Evolutionary conservation across 2,329 filamentous ascomycete genomes (phyloP), one percentile per base, ranked within the genome.

Genomic region (Gyromitra esculenta): DNA sequence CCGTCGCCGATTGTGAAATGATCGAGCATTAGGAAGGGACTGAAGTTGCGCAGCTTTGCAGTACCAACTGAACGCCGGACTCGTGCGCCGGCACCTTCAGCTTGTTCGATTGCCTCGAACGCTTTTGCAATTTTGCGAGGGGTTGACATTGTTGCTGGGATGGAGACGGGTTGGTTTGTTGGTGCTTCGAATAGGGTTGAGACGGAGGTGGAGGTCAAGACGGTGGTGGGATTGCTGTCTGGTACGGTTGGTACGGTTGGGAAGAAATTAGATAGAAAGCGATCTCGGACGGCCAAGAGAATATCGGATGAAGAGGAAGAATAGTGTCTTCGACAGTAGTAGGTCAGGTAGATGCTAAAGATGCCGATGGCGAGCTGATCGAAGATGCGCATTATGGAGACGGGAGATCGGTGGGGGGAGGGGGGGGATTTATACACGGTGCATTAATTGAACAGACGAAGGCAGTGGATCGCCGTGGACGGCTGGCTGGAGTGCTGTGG

Each of bases 21-120:
- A 83, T 98, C 95, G 59, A 97, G 91, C 94, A 98, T 97, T 56
- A 97, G 87, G 85, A 98, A 97, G 0, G 95, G 96, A 11, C 91
- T 92, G 83, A 98, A 91, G 86, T 97, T 93, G 82, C 91, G 90
- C 25, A 97, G 87, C 79, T 91, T 88, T 5, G 92, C 87, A 0
- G 93, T 97, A 80, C 95, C 95, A 80, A 98, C 92, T 50, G 92
- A 94, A 73, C 96, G 90, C 78, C 95, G 90, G 15, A 98, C 95
- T 77, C 90, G 88, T 5, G 95, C 96, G 73, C 96, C 96, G 0
- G 91, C 93, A 52, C 95, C 96, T 84, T 98, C 95, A 18, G 92
- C 86, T 84, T 97, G 92, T 84, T 97, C 93, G 76, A 91, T 84
- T 76, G 95, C 95, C 48, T 93, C 87, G 84, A 97, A 94, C 80